phyloP scores from a whole-genome alignment of 139 green algal species.

The Closterium sp. region DNA sequence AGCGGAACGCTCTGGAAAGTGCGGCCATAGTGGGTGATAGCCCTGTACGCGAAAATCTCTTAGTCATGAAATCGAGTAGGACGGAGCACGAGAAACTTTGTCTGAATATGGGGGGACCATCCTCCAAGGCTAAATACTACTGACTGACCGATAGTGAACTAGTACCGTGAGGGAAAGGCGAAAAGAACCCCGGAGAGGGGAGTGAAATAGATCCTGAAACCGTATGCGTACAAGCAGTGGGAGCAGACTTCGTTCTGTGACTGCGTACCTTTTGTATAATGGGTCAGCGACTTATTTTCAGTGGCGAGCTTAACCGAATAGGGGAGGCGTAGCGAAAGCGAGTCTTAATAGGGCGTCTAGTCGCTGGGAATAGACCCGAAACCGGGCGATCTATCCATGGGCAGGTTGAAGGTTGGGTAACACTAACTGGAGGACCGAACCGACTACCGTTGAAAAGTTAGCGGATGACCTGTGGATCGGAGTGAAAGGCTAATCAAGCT shows the following conservation, averaged over 20 bases:
- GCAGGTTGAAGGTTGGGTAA: too few species aligned
- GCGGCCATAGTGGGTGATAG: slow-evolving; percentile 66
- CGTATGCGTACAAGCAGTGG: slow-evolving; percentile 60
- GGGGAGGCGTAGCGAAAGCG: slow-evolving; percentile 71
- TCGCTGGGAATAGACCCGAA: too few species aligned
- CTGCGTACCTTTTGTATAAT: slow-evolving; percentile 72
- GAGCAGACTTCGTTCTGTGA: slow-evolving; percentile 46
- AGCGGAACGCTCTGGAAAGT: slow-evolving; percentile 55
- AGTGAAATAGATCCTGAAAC: slow-evolving; percentile 65
- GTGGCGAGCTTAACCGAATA: too few species aligned
- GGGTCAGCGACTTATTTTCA: too few species aligned
- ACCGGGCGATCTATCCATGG: too few species aligned
- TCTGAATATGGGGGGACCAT: slow-evolving; percentile 52
- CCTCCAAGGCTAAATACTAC: slow-evolving; percentile 70
- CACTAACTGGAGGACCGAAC: too few species aligned
- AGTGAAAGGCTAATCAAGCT: too few species aligned
- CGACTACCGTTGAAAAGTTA: too few species aligned
- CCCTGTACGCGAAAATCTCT: slow-evolving; percentile 55
- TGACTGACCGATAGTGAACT: slow-evolving; percentile 72
- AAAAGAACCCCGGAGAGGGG: too few species aligned
- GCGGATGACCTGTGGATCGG: too few species aligned
- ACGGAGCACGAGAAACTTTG: slow-evolving; percentile 34
- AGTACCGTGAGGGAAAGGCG: slow-evolving; percentile 76
- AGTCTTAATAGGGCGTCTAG: too few species aligned
- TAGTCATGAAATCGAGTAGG: not conserved